Evolutionary conservation across 75 land plant species (phyloP), one percentile per base, ranked within the genome.

Genomic region (Selaginella tamariscina): DNA sequence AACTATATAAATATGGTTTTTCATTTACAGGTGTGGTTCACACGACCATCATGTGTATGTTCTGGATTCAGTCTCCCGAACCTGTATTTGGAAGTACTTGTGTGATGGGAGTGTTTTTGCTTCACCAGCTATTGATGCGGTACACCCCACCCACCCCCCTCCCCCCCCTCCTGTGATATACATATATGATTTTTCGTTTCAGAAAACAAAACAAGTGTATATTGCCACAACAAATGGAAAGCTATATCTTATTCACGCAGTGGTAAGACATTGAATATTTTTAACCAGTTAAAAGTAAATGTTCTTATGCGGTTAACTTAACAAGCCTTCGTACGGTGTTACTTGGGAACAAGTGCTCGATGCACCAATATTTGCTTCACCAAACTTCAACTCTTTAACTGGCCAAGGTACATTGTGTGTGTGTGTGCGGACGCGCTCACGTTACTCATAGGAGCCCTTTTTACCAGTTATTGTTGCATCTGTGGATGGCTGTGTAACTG

Each of bases 11-110:
- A n/a, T n/a, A n/a, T n/a, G n/a, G n/a, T n/a, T n/a, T n/a, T n/a
- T n/a, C n/a, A n/a, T n/a, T n/a, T 57, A 57, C 84, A 86, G 94
- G 94, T 86, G 87, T 76, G 94, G 94, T 49, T 86, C 94, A 31
- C 77, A 89, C 66, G 90, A 86, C 70, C 94, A 89, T 68, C 66
- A 73, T 67, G 26, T 89, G 24, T 89, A 89, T 77, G 87, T 83
- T 56, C 73, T 89, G 32, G 84, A 86, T 70, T 76, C 83, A 28
- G 54, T 32, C 55, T 65, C 56, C 5, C 76, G 80, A 23, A 64
- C 67, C 32, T 89, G 94, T 66, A 64, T 82, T 20, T 82, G 77
- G 72, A 74, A 67, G 68, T 56, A 79, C 72, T 72, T 74, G 0
- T 89, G 94, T 80, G 81, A 84, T 56, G 89, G 89, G 21, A 89